Conservation (phyloP, 768 basidiomycete species). For the Candolleomyces aberdarensis region DNA sequence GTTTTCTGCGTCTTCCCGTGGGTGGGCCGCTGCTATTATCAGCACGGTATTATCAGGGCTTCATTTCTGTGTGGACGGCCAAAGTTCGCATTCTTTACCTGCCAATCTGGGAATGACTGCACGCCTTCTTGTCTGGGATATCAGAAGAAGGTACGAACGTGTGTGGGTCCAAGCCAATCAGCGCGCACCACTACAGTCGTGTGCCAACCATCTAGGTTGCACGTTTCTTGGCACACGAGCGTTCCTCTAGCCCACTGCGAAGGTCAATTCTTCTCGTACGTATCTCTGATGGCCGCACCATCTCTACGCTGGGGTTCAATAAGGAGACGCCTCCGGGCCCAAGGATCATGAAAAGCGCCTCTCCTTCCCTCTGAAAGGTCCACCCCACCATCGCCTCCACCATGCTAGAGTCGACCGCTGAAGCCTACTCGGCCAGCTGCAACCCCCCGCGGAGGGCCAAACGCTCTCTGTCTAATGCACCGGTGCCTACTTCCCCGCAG, state of each 20-base stretch:
- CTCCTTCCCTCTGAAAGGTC: background rate
- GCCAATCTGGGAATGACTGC: background rate
- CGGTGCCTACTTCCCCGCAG: background rate
- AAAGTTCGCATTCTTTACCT: background rate
- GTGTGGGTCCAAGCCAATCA: conserved; percentile 19
- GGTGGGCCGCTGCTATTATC: no score
- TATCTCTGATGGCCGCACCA: background rate
- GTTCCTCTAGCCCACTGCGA: conserved; percentile 7
- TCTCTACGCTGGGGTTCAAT: background rate
- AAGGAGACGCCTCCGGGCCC: background rate
- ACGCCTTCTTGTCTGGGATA: no score
- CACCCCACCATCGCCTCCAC: background rate
- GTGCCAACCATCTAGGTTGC: conserved; percentile 14
- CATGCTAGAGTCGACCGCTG: conserved; percentile 16
- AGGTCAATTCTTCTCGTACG: background rate
- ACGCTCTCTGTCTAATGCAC: conserved; percentile 14
- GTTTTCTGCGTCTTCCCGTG: no score
- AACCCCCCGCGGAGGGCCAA: conserved; percentile 40
- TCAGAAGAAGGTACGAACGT: conserved; percentile 11
- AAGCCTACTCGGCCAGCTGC: conserved; percentile 30
- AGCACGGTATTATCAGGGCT: no score
- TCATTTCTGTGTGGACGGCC: no score
- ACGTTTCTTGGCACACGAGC: conserved; percentile 25
- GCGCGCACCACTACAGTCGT: conserved; percentile 10
- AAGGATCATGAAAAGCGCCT: background rate